Conservation (phyloP, 1,284 basidiomycete species). For the Irpex rosettiformis region DNA sequence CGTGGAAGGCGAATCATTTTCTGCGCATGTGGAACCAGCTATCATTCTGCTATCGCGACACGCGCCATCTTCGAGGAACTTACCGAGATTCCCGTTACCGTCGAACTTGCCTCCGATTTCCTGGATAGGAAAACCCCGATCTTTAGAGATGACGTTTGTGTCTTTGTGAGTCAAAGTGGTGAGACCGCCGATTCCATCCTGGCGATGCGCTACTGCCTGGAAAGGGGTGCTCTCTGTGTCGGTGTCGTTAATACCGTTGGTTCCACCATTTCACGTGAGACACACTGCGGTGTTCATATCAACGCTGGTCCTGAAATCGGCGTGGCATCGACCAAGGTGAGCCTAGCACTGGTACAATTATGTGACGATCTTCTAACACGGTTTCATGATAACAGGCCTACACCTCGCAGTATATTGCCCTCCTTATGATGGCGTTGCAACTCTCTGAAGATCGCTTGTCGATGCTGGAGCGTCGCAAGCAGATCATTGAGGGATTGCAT, state of each 20-base stretch:
- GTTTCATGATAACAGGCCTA: slow-evolving; percentile 65
- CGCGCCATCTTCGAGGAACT: slow-evolving; percentile 98
- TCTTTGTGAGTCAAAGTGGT: slow-evolving; percentile 97
- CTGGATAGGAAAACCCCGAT: slow-evolving; percentile 98
- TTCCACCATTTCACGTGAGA: slow-evolving; percentile 96
- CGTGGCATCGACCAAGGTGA: slow-evolving; percentile 98
- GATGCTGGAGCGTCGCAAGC: slow-evolving; percentile 84
- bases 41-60: slow-evolving; percentile 97
- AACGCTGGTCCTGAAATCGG: slow-evolving; percentile 99
- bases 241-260: slow-evolving; percentile 99
- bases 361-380: background rate
- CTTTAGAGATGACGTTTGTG: slow-evolving; percentile 97
- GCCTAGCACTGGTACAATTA: slow-evolving; percentile 13
- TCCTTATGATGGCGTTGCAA: slow-evolving; percentile 93
- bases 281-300: slow-evolving; percentile 99
- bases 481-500: slow-evolving; percentile 94
- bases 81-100: slow-evolving; percentile 97
- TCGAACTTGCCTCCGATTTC: slow-evolving; percentile 98
- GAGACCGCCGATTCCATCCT: slow-evolving; percentile 99
- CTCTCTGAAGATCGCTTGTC: slow-evolving; percentile 96
- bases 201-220: slow-evolving; percentile 94
- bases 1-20: slow-evolving; percentile 95
- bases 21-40: slow-evolving; percentile 96
- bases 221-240: slow-evolving; percentile 92
- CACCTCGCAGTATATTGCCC: slow-evolving; percentile 98